Base-by-base conservation (phyloP, 352 stramenopile genomes). In the Bremia lactucae region DNA sequence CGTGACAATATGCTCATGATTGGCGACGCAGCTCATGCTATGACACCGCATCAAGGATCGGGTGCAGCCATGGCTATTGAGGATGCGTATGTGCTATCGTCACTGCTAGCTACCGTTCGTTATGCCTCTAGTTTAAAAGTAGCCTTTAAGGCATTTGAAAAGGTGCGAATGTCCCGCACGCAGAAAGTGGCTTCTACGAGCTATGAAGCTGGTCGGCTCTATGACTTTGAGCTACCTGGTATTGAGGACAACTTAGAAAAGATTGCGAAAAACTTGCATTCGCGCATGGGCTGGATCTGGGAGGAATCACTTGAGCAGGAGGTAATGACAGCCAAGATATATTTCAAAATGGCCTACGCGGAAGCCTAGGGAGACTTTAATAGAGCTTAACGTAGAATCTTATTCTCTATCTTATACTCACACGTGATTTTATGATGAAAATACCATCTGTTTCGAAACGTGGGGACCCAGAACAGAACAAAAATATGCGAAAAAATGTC, bases 241-340 rank as follows among this genome's bases (percentile, higher is more conserved):
- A 46, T 42, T 34, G 42, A 55, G 31, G 56, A 65, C 33, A 46
- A 65, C 51, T 33, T 52, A 20, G 16, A 57, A 22, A 61, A 51
- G 26, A 65, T 65, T 35, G 46, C 37, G 22, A 35, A 58, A 24
- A 55, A 51, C 37, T 25, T 65, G 36, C 55, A 65, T 46, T 45
- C 54, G 37, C 51, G 55, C 21, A 61, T 61, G 55, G 46, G 24
- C n/a, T 65, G 50, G 55, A 61, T 65, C 42, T 65, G 55, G 51
- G 51, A 65, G 18, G 55, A 65, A 29, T 46, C 61, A 19, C 42
- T 65, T 16, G 50, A 65, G 39, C 50, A 65, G 38, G 46, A 61
- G 29, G 56, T 65, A 10, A 33, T 37, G 24, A 51, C 61, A 23
- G 51, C 56, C 52, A 58, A 62, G 42, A 44, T 19, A n/a, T 58